Conservation (phyloP, 352 stramenopile genomes). For the Phytophthora fragariaefolia region DNA sequence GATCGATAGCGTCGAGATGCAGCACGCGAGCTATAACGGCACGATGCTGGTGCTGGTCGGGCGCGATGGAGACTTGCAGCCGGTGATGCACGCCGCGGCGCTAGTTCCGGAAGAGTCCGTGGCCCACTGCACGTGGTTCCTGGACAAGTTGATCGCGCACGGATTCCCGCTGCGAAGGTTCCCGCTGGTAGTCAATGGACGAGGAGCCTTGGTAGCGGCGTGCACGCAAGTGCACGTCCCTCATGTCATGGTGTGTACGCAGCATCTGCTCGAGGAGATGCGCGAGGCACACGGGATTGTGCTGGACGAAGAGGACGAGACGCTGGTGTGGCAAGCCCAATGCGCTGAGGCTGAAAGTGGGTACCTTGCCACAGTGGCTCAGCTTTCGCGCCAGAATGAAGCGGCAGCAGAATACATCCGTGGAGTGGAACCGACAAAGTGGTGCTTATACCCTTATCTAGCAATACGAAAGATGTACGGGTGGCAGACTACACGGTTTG, state of each 20-base stretch:
- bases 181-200: slow-evolving; percentile 44
- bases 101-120: slow-evolving; percentile 41
- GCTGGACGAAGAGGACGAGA: slow-evolving; percentile 36
- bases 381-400: slow-evolving; percentile 43
- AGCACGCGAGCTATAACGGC: slow-evolving; percentile 36
- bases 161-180: slow-evolving; percentile 55
- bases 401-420: slow-evolving; percentile 46
- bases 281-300: slow-evolving; percentile 17
- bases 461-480: slow-evolving; percentile 51
- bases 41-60: slow-evolving; percentile 47
- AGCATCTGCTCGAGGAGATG: slow-evolving; percentile 46
- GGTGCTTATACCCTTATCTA: slow-evolving; percentile 58
- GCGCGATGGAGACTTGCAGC: slow-evolving; percentile 45
- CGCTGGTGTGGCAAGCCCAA: slow-evolving; percentile 49
- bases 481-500: slow-evolving; percentile 52
- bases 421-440: slow-evolving; percentile 40
- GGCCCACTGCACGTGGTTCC: slow-evolving; percentile 51
- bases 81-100: slow-evolving; percentile 45
- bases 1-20: slow-evolving; percentile 44
- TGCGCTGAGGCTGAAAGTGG: slow-evolving; percentile 49
- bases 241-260: slow-evolving; percentile 48
- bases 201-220: slow-evolving; percentile 24
- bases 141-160: slow-evolving; percentile 50
- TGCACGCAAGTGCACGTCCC: slow-evolving; percentile 34
- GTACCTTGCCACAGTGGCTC: slow-evolving; percentile 35